Conservation (phyloP, 2,329 filamentous ascomycete genomes). For the Fusarium tricinctum region DNA sequence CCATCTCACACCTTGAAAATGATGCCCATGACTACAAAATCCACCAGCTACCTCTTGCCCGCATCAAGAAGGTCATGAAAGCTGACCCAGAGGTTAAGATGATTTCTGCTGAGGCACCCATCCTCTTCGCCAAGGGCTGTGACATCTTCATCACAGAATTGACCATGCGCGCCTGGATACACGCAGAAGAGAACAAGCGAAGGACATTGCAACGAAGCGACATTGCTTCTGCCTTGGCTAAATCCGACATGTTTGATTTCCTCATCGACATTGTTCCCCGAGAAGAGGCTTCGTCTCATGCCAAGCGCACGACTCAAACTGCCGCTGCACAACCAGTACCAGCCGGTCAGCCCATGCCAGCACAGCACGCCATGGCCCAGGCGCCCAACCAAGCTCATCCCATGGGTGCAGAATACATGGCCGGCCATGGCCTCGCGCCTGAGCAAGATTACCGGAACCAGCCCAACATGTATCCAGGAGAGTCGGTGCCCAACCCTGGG, state of each 20-base stretch:
- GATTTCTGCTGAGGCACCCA: conserved; percentile 98
- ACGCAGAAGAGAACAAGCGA: conserved; percentile 98
- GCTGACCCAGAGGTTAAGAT: conserved; percentile 99
- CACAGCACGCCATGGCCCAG: conserved; percentile 66
- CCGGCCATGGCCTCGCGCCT: conserved; percentile 72
- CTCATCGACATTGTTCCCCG: conserved; percentile 98
- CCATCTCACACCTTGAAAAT: conserved; percentile 93
- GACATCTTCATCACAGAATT: conserved; percentile 99
- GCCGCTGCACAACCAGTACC: conserved; percentile 60
- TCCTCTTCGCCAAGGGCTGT: conserved; percentile 97
- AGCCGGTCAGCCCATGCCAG: conserved; percentile 66
- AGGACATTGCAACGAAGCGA: conserved; percentile 95
- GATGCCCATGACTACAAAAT: conserved; percentile 99
- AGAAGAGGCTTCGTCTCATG: conserved; percentile 88
- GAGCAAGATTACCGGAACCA: conserved; percentile 86
- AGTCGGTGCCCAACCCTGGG: conserved; percentile 80
- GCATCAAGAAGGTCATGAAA: conserved; percentile 99
- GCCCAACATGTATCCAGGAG: conserved; percentile 83
- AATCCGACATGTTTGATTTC: conserved; percentile 99
- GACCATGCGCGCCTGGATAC: conserved; percentile 99
- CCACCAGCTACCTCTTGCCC: conserved; percentile 94
- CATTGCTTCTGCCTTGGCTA: conserved; percentile 93
- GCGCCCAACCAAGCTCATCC: conserved; percentile 70
- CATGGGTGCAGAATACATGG: conserved; percentile 75
- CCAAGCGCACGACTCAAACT: conserved; percentile 78